Conservation (phyloP, 805 yeast species). For the Ogataea haglerorum region DNA sequence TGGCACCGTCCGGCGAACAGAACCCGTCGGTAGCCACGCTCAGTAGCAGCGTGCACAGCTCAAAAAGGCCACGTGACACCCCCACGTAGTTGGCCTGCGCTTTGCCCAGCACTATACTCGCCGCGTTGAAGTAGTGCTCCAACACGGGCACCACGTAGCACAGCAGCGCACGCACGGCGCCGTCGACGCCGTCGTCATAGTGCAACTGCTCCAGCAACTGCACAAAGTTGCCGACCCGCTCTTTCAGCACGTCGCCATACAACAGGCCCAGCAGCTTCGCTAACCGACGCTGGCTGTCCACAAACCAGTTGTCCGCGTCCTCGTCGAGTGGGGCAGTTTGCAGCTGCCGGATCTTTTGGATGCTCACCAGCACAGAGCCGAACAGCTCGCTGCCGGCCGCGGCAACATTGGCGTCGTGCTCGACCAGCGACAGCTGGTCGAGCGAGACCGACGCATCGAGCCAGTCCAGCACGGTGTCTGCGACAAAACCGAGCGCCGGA, state of each 20-base stretch:
- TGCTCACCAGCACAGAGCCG: constrained; percentile 58
- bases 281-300: constrained; percentile 43
- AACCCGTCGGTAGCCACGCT: constrained; percentile 76
- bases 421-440: constrained; percentile 11
- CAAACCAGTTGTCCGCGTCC: constrained; percentile 71
- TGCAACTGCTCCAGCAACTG: constrained; percentile 27
- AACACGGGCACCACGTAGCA: constrained; percentile 62
- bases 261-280: constrained; percentile 38
- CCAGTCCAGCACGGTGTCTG: constrained; percentile 9
- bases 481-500: constrained; percentile 35
- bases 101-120: constrained; percentile 40
- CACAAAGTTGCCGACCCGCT: constrained; percentile 29
- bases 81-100: constrained; percentile 47
- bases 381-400: constrained; percentile 46
- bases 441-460: constrained; percentile 2
- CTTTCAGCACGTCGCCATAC: constrained; percentile 20
- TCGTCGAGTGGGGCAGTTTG: constrained; percentile 33
- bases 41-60: constrained; percentile 52
- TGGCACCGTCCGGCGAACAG: constrained; percentile 84
- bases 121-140: constrained; percentile 53
- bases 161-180: constrained; percentile 43
- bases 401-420: constrained; percentile 39
- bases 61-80: constrained; percentile 58
- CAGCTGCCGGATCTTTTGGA: constrained; percentile 54
- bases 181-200: constrained; percentile 37